Evolutionary conservation across 768 basidiomycete species (phyloP).

Genomic region (Cystofilobasidium ferigula): DNA sequence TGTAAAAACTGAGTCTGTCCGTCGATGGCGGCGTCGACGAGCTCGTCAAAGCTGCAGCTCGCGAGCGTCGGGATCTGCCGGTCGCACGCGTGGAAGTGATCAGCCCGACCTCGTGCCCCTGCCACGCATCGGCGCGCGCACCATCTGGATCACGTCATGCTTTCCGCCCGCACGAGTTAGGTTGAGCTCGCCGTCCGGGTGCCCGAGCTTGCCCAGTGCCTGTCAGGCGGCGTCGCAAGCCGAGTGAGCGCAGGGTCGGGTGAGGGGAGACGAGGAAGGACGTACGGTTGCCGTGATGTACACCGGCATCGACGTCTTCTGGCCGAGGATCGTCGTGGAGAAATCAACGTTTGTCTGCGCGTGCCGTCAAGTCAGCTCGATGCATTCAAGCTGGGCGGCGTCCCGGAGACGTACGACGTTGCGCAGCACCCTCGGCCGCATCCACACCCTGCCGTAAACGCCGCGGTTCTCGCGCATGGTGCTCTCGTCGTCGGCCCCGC

Average conservation of each 20-base stretch:
- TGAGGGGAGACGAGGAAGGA: not conserved
- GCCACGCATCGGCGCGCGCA: slow-evolving; percentile 30
- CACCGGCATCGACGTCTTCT: slow-evolving; percentile 49
- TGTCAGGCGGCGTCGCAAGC: slow-evolving; percentile 47
- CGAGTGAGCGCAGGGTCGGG: not conserved
- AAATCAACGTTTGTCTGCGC: slow-evolving; percentile 3
- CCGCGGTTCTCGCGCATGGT: slow-evolving; percentile 22
- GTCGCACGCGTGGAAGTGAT: not conserved
- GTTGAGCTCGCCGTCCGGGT: slow-evolving; percentile 87
- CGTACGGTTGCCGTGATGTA: slow-evolving; percentile 53
- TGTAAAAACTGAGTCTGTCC: slow-evolving; percentile 79
- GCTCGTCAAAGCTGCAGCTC: slow-evolving; percentile 90
- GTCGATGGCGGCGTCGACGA: slow-evolving; percentile 71
- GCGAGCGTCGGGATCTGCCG: slow-evolving; percentile 83
- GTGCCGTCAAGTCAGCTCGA: too few species aligned
- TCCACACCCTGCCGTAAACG: slow-evolving; percentile 12
- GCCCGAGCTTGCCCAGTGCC: slow-evolving; percentile 79
- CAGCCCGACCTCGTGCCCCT: not conserved
- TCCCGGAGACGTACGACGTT: slow-evolving; percentile 7
- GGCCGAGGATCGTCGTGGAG: slow-evolving; percentile 11
- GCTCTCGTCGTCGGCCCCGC: slow-evolving; percentile 21
- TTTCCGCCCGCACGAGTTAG: slow-evolving; percentile 79
- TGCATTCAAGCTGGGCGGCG: too few species aligned
- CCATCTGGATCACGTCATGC: slow-evolving; percentile 65
- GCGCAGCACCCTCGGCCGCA: slow-evolving; percentile 10